Conservation (phyloP, 495 filamentous ascomycete species). For the Penicillium tannophilum region DNA sequence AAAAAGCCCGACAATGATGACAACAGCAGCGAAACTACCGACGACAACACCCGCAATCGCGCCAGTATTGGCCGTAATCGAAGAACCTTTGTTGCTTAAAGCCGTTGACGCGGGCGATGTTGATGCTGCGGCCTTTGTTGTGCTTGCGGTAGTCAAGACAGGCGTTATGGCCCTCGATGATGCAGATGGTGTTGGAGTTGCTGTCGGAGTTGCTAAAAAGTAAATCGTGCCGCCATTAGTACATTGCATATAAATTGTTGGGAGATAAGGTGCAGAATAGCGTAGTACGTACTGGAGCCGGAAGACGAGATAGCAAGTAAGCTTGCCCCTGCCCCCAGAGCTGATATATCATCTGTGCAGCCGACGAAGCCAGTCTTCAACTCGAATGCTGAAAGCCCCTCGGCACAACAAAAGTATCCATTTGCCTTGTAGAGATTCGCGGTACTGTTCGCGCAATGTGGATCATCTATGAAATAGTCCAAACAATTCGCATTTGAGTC, state of each 20-base stretch:
- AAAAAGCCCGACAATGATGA: neutral
- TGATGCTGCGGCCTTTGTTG: neutral
- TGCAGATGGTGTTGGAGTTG: conserved; percentile 3
- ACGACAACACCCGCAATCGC: conserved; percentile 10
- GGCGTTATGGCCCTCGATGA: neutral
- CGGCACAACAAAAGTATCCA: neutral
- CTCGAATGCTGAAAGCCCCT: neutral
- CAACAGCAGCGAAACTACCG: conserved; percentile 8
- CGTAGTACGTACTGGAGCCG: no score
- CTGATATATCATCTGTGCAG: neutral
- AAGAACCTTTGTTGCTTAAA: neutral
- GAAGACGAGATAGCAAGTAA: neutral
- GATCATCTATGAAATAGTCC: neutral
- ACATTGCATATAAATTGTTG: no score
- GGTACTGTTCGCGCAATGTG: neutral
- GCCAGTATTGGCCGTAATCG: neutral
- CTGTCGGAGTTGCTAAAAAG: neutral
- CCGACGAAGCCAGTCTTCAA: neutral
- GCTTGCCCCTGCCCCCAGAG: neutral
- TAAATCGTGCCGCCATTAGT: no score
- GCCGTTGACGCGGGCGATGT: no score
- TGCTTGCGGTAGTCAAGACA: neutral
- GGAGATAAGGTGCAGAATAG: no score
- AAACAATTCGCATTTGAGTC: no score
- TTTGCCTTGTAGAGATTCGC: neutral